Conservation (phyloP, 805 yeast genomes). For the Candida railenensis region DNA sequence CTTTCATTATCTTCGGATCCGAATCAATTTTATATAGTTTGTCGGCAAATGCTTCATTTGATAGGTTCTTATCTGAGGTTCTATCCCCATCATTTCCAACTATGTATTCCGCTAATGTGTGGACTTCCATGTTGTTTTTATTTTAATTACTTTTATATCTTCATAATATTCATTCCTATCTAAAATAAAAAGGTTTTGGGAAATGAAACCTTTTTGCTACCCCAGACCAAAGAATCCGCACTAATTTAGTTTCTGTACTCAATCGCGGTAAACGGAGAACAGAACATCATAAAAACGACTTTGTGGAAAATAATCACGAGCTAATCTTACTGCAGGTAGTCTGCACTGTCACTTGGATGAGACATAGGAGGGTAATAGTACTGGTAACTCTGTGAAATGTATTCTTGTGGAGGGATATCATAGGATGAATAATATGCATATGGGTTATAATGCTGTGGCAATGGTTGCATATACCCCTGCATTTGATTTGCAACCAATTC, state of each 20-base stretch:
- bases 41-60: background rate
- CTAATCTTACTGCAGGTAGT: background rate
- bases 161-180: background rate
- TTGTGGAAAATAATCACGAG: too few species aligned
- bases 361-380: slow-evolving; percentile 21
- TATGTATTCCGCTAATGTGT: background rate
- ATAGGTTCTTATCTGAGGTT: background rate
- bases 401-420: slow-evolving; percentile 11
- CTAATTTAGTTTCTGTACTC: too few species aligned
- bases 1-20: background rate
- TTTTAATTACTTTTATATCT: background rate
- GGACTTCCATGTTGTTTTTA: background rate
- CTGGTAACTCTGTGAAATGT: slow-evolving; percentile 24
- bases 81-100: background rate
- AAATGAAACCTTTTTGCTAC: too few species aligned
- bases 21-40: background rate
- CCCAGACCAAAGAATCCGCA: too few species aligned
- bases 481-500: slow-evolving; percentile 7
- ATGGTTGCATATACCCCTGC: background rate
- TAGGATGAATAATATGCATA: slow-evolving; percentile 25
- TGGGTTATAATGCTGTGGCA: slow-evolving; percentile 18
- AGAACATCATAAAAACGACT: too few species aligned
- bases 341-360: background rate
- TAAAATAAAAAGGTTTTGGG: background rate
- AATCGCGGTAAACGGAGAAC: too few species aligned